Base-by-base conservation (phyloP, 768 basidiomycete species). In the Leccinum longicurvipes region DNA sequence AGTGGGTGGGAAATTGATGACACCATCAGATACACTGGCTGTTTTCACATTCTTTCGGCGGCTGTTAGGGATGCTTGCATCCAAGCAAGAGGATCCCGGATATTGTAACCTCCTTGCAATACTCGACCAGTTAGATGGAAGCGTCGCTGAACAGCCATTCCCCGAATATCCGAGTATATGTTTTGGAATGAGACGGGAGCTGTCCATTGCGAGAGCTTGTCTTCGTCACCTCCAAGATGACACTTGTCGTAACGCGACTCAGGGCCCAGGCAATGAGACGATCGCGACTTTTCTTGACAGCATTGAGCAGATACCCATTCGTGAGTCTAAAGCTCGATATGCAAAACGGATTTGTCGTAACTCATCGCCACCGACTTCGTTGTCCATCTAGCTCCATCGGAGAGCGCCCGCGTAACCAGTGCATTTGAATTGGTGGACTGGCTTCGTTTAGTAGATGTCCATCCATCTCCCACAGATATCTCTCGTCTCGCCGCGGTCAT, bases 401-500 rank as follows among this genome's bases (percentile, higher is more conserved):
- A 69, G 41, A 51, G 51, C 2, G 69, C 69, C 23, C 68, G 78
- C 42, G 72, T 68, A 47, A 58, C 63, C 1, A 60, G 72, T 27
- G 85, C 84, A 1, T 82, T 74, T 44, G 82, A 83, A 50, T 72
- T 89, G 0, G 73, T 89, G 19, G 86, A 87, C 60, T 83, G 80
- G 79, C 55, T 86, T 29, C 82, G 87, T 34, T 68, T 87, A 1
- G 62, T 76, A 2, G 73, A 74, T 14, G 63, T 67, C 25, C 61
- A 69, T 1, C 60, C 81, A 4, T 61, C 65, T 15, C 12, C 70
- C 1, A 57, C 61, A 0, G 76, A 84, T 47, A 63, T 85, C 19
- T 63, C 58, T 21, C 76, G 77, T 6, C 63, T 86, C 2, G 64
- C 74, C 0, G 53, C 53, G 2, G 66, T 77, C 0, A 58, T 87